These are phyloP conservation scores for Drosera spatulata DNA, from an alignment of 179 eudicot genomes.

Conservation along the genomic window DNA sequence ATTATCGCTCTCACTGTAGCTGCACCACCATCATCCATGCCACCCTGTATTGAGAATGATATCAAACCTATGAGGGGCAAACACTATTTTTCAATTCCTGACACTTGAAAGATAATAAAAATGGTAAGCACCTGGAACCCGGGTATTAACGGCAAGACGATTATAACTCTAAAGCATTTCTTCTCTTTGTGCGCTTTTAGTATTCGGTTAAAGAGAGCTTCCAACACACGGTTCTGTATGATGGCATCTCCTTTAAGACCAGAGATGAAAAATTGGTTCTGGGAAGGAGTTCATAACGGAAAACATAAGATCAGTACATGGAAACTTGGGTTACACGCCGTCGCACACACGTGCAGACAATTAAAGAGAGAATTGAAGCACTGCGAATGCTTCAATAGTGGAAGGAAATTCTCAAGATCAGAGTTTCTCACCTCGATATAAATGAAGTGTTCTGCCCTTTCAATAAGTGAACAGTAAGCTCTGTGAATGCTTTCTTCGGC, in stretches of 20 bases:
- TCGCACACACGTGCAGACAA: conserved; percentile 1
- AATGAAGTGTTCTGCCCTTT: conserved; percentile 74
- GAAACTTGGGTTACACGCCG: neutral
- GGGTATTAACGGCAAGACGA: conserved; percentile 89
- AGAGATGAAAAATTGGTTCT: conserved; percentile 99
- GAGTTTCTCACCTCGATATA: conserved; percentile 74
- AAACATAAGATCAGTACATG: neutral
- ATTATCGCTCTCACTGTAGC: conserved; percentile 93
- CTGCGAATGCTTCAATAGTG: neutral
- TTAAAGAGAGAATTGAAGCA: neutral
- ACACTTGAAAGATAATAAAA: neutral
- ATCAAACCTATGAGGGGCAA: conserved; percentile 9
- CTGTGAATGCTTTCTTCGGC: conserved; percentile 92
- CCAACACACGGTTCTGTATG: conserved; percentile 81
- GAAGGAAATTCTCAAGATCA: neutral
- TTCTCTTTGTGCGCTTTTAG: conserved; percentile 62
- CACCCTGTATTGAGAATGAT: conserved; percentile 50
- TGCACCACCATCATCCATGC: conserved; percentile 94
- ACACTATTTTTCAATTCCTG: neutral
- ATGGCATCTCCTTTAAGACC: conserved; percentile 78
- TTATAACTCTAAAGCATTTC: conserved; percentile 75
- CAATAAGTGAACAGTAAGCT: conserved; percentile 91
- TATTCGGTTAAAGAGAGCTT: conserved; percentile 67
- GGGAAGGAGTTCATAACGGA: conserved; percentile 11
- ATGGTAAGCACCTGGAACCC: conserved; percentile 80